phyloP scores from a whole-genome alignment of 345 rosid species.

The Sonneratia caseolaris region DNA sequence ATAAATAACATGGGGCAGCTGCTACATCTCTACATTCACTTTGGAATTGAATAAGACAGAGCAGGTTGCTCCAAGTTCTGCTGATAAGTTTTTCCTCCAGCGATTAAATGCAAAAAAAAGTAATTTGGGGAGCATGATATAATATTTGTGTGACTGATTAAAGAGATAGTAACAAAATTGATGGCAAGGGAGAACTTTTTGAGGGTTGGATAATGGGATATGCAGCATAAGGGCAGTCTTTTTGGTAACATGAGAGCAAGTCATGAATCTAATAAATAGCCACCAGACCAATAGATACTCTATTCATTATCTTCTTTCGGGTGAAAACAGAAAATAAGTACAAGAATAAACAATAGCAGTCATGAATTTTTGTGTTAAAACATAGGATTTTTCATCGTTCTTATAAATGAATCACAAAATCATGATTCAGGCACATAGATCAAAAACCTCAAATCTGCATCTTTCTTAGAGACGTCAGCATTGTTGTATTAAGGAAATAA shows the following conservation, averaged over 20 bases:
- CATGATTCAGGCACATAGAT: neutral
- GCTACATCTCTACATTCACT: neutral
- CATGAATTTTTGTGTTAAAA: neutral
- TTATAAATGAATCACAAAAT: neutral
- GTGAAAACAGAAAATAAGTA: neutral
- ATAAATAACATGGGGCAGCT: neutral
- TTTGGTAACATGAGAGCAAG: neutral
- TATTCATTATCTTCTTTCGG: neutral
- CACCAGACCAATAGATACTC: neutral
- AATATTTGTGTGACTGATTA: neutral
- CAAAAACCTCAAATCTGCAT: neutral
- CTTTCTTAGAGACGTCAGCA: neutral
- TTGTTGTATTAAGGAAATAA: neutral
- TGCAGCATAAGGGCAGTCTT: neutral
- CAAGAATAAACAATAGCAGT: neutral
- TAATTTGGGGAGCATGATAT: neutral
- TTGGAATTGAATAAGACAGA: neutral
- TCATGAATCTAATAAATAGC: neutral
- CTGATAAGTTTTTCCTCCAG: neutral
- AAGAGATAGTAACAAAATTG: neutral
- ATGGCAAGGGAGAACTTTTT: neutral
- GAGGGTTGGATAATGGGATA: neutral
- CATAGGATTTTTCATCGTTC: neutral
- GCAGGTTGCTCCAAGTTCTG: neutral
- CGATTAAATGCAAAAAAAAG: neutral